These are phyloP conservation scores for Thelonectria discophora DNA, from an alignment of 2,329 filamentous ascomycete species.

Conservation along the genomic window DNA sequence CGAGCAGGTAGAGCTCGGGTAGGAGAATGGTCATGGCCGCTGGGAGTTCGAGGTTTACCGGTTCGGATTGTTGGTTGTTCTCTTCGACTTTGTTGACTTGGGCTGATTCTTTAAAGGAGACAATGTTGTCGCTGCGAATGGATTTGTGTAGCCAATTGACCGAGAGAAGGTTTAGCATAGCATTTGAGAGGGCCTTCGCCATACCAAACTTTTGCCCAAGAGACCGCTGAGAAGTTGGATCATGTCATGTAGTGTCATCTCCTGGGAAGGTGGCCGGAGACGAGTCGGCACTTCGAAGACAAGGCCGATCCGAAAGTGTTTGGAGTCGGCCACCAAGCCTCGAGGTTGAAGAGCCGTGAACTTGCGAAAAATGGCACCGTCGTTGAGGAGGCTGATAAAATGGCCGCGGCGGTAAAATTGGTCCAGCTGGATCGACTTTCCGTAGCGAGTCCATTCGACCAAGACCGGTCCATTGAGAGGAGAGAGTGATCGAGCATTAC, in stretches of 20 bases:
- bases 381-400: not conserved
- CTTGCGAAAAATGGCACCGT: not conserved
- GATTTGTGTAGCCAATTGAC: not conserved
- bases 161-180: not conserved
- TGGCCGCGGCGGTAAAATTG: not conserved
- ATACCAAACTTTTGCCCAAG: not conserved
- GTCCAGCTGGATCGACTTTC: not conserved
- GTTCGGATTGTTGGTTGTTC: not conserved
- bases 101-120: not conserved
- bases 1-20: not conserved
- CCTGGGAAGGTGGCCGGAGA: not conserved
- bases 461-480: not conserved
- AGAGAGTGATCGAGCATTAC: not conserved
- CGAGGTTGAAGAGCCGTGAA: not conserved
- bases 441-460: not conserved
- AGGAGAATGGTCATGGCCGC: not conserved
- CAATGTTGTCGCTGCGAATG: not conserved
- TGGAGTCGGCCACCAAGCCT: not conserved
- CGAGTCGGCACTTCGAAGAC: not conserved
- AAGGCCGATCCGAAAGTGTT: not conserved
- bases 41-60: not conserved
- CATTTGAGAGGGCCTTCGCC: not conserved
- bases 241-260: not conserved
- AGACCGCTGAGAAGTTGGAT: not conserved
- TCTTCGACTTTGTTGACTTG: not conserved